A percentile compares a stretch with the other conserved stretches of the same genome.
Evolutionary conservation across 352 stramenopile genomes (phyloP).

Genomic region (Phytopythium delawarense): DNA sequence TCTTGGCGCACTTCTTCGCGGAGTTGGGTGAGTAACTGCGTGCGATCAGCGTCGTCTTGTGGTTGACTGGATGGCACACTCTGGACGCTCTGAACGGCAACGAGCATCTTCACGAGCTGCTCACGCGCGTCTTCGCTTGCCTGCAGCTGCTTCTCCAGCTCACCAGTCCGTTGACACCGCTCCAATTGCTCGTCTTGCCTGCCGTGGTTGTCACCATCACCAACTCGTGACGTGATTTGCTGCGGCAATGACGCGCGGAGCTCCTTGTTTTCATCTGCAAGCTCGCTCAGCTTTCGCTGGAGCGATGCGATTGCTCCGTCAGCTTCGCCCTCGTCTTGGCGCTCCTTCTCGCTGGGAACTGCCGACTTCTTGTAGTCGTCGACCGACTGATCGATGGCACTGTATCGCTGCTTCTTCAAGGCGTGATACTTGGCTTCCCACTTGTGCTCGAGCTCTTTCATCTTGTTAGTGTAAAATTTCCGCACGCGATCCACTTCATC

Average conservation of each 20-base stretch:
- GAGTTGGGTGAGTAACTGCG: background rate
- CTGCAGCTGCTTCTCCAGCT: slow-evolving; percentile 44
- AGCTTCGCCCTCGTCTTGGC: background rate
- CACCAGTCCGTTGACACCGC: slow-evolving; percentile 13
- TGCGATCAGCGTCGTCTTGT: background rate
- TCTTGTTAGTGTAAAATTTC: slow-evolving; percentile 71
- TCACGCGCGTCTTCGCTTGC: slow-evolving; percentile 65
- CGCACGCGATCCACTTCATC: slow-evolving; percentile 31
- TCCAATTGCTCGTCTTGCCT: slow-evolving; percentile 2
- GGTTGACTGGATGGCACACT: background rate
- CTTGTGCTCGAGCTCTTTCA: slow-evolving; percentile 71
- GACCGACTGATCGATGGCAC: background rate
- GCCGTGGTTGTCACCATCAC: background rate
- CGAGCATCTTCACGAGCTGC: slow-evolving; percentile 54
- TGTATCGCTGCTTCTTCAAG: slow-evolving; percentile 45
- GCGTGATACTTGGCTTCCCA: slow-evolving; percentile 66
- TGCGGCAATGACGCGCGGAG: background rate
- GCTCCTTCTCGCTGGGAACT: slow-evolving; percentile 6
- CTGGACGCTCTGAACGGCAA: slow-evolving; percentile 28
- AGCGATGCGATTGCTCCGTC: background rate
- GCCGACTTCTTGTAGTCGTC: background rate
- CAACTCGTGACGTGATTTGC: background rate
- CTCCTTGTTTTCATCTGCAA: background rate
- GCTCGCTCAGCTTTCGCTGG: background rate
- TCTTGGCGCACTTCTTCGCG: slow-evolving; percentile 2